Evolutionary conservation across 768 basidiomycete species (phyloP).

Genomic region (Calocybe indica): DNA sequence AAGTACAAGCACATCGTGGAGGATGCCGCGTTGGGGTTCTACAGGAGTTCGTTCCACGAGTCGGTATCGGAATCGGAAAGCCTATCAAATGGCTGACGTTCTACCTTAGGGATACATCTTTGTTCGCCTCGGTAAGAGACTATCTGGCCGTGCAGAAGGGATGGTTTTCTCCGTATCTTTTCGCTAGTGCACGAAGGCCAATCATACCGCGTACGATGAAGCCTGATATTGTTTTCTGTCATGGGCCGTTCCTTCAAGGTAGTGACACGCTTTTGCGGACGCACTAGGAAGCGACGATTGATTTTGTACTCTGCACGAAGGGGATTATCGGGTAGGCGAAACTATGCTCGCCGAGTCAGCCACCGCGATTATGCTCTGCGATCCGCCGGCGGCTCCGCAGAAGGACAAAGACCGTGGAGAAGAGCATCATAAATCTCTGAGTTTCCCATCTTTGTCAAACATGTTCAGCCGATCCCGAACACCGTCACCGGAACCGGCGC

Average conservation of each 20-base stretch:
- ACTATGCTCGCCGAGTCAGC: conserved; percentile 53
- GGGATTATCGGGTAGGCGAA: conserved; percentile 58
- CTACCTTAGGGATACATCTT: conserved; percentile 39
- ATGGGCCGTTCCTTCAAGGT: conserved; percentile 59
- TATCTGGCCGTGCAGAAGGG: conserved; percentile 60
- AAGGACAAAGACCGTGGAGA: conserved; percentile 11
- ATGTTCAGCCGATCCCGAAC: conserved; percentile 43
- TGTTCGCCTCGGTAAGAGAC: conserved; percentile 57
- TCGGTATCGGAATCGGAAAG: conserved; percentile 18
- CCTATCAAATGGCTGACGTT: conserved; percentile 2
- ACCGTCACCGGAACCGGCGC: conserved; percentile 41
- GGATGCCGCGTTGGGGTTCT: conserved; percentile 58
- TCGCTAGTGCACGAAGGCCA: conserved; percentile 53
- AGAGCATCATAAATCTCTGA: conserved; percentile 16
- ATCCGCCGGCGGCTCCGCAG: conserved; percentile 16
- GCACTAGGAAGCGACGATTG: not conserved
- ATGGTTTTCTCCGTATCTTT: conserved; percentile 65
- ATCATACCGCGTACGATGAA: conserved; percentile 57
- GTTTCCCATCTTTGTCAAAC: conserved; percentile 35
- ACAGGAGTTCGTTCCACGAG: conserved; percentile 53
- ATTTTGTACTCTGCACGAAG: conserved; percentile 18
- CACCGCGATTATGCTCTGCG: conserved; percentile 41
- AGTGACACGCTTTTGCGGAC: conserved; percentile 2
- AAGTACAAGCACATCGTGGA: conserved; percentile 52
- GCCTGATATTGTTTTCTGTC: conserved; percentile 61